A percentile compares a stretch with the other conserved stretches of the same genome.
These are phyloP conservation scores for Epichloe brachyelytri DNA, from an alignment of 2,329 filamentous ascomycete genomes.

Conservation along the genomic window DNA sequence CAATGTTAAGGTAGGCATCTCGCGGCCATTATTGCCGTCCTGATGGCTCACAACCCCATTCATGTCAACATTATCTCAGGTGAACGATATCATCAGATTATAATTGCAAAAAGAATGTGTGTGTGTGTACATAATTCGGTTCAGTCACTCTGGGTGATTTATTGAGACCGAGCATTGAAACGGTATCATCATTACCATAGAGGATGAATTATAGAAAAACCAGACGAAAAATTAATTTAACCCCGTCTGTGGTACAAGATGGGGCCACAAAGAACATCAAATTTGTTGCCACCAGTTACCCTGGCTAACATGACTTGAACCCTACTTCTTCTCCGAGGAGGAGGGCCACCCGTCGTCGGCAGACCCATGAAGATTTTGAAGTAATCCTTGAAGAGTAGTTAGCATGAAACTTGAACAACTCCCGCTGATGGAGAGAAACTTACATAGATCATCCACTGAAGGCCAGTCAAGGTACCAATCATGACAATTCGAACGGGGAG, in stretches of 20 bases:
- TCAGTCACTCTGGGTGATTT: too few relatives aligned
- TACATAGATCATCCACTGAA: constrained; percentile 91
- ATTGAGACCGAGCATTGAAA: too few relatives aligned
- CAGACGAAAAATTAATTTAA: background rate
- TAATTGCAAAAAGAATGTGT: too few relatives aligned
- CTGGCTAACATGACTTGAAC: background rate
- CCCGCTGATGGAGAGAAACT: constrained; percentile 17
- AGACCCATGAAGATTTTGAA: constrained; percentile 87
- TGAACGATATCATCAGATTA: too few relatives aligned
- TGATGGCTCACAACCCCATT: too few relatives aligned
- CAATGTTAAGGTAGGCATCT: too few relatives aligned
- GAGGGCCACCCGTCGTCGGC: constrained; percentile 64
- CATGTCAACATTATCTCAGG: too few relatives aligned
- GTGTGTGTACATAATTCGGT: too few relatives aligned
- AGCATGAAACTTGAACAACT: constrained; percentile 9
- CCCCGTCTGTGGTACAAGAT: background rate
- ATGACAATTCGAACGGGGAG: constrained; percentile 77
- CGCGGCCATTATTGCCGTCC: too few relatives aligned
- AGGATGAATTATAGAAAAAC: background rate
- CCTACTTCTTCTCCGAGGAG: constrained; percentile 37
- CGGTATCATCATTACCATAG: background rate
- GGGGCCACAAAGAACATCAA: background rate
- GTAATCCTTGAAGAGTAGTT: constrained; percentile 43
- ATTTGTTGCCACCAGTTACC: background rate
- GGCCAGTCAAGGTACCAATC: constrained; percentile 68